These are phyloP conservation scores for Auriculariales sp. DNA, from an alignment of 768 basidiomycete genomes.

Conservation along the genomic window DNA sequence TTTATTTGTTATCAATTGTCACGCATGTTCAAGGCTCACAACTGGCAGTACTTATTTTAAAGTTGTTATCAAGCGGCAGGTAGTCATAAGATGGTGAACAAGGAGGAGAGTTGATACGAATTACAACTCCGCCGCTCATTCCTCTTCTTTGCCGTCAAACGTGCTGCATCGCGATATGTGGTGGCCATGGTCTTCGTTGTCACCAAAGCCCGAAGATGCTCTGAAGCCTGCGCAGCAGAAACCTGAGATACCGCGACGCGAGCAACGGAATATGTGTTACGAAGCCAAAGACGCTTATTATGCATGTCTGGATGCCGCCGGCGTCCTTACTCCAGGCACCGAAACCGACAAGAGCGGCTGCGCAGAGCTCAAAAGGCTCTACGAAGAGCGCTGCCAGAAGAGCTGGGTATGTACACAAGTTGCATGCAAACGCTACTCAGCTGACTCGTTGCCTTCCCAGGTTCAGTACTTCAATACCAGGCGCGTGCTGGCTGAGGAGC, in stretches of 20 bases:
- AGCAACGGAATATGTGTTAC: conserved; percentile 70
- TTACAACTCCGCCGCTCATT: not conserved
- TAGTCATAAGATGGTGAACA: too few species aligned
- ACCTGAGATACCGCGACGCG: not conserved
- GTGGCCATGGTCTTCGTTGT: not conserved
- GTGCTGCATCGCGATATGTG: too few species aligned
- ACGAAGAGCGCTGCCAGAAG: conserved; percentile 65
- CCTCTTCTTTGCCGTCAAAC: not conserved
- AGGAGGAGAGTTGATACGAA: too few species aligned
- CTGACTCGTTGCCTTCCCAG: conserved; percentile 23
- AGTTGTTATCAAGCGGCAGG: too few species aligned
- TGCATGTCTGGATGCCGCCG: conserved; percentile 56
- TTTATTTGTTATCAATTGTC: too few species aligned
- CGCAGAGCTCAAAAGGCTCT: conserved; percentile 35
- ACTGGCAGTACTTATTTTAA: too few species aligned
- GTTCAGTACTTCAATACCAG: conserved; percentile 93
- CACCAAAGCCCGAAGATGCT: not conserved
- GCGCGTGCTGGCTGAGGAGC: conserved; percentile 64
- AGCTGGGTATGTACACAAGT: conserved; percentile 69
- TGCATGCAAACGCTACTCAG: not conserved
- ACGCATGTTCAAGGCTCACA: too few species aligned
- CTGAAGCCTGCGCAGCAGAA: not conserved
- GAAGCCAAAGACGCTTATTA: conserved; percentile 73
- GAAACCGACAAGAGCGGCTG: conserved; percentile 35
- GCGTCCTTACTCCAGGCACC: conserved; percentile 62